Percentiles rank a stretch among this genome's conserved stretches.
phyloP scores from a whole-genome alignment of 768 basidiomycete genomes.

The Lactarius evosmus region DNA sequence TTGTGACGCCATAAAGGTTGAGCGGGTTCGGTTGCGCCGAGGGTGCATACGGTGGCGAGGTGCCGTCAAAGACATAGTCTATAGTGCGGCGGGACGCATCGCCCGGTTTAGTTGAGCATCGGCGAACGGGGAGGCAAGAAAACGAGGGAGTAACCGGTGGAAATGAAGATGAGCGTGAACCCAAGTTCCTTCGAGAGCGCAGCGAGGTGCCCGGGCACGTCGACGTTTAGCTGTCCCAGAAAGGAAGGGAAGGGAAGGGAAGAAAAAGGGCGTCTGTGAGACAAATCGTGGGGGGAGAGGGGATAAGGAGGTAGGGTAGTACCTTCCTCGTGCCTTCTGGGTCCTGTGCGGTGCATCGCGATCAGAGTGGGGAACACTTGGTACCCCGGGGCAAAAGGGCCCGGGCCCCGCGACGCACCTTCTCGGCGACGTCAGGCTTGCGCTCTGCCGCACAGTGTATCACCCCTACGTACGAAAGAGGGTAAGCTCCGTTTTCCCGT shows the following conservation, averaged over 20 bases:
- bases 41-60: conserved; percentile 85
- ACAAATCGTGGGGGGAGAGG: neutral
- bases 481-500: conserved; percentile 2
- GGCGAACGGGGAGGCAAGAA: neutral
- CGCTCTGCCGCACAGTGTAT: conserved; percentile 96
- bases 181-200: conserved; percentile 55
- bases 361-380: neutral
- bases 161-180: conserved; percentile 85
- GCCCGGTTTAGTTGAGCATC: neutral
- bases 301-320: conserved; percentile 26
- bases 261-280: conserved; percentile 17
- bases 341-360: conserved; percentile 43
- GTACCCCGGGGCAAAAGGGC: conserved; percentile 12
- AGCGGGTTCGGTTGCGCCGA: conserved; percentile 73
- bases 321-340: conserved; percentile 66
- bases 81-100: neutral
- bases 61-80: conserved; percentile 97
- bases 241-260: neutral
- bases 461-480: conserved; percentile 51
- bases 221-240: conserved; percentile 67
- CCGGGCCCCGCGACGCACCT: conserved; percentile 44
- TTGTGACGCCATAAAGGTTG: conserved; percentile 84
- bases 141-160: conserved; percentile 54
- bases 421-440: conserved; percentile 89
- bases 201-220: conserved; percentile 71